Evolutionary conservation across 352 stramenopile genomes (phyloP), one percentile per base, ranked within the genome.

Genomic region (Lagenidium sp.): DNA sequence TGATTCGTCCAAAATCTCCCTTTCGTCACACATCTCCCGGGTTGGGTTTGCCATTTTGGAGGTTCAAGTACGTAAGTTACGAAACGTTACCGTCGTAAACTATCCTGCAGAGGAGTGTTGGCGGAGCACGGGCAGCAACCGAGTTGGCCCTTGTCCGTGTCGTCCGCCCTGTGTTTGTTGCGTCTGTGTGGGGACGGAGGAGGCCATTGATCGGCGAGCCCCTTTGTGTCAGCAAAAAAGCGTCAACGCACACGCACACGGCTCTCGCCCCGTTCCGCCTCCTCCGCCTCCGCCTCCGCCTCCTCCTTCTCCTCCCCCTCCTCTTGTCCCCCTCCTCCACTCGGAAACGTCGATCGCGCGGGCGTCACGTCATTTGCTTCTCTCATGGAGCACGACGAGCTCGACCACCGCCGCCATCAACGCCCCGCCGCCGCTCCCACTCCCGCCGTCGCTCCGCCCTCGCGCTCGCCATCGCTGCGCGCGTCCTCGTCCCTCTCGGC

Each of bases 21-120:
- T 22, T 45, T 18, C 39, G 52, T n/a, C n/a, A n/a, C n/a, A n/a
- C n/a, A n/a, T n/a, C n/a, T n/a, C n/a, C 41, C 46, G 47, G 55
- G 42, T 56, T 64, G 12, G 55, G 55, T 64, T 59, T 64, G 55
- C 50, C 57, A 53, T 53, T 41, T 42, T 25, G 34, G 23, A 41
- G 41, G 36, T 60, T 64, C 50, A 60, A 64, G 40, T 20, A 23
- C 23, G 50, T 60, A 64, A 23, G 55, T 60, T 60, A 64, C 50
- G 7, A 24, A 41, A 35, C 38, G 4, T n/a, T n/a, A 4, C 23
- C 24, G 23, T 12, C n/a, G 45, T 47, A 60, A 49, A 20, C 50
- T 60, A 52, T 46, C 15, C 8, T n/a, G n/a, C 13, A 12, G 5
- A 10, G 21, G 5, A 5, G 20, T 7, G n/a, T n/a, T n/a, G n/a